Conservation (phyloP, 2,329 filamentous ascomycete genomes). For the Penicillium sp. region DNA sequence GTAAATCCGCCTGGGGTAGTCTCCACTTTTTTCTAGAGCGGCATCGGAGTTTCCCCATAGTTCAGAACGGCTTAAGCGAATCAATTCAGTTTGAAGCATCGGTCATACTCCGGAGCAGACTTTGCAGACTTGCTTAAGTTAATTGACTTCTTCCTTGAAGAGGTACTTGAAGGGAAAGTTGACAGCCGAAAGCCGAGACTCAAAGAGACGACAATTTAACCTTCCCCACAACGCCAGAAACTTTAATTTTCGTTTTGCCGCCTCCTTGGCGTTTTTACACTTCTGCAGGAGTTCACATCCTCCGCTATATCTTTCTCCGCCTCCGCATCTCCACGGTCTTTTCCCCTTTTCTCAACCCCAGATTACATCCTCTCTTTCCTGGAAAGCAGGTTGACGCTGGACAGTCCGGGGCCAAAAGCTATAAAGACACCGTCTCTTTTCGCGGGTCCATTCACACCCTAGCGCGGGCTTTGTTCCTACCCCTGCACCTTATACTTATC, state of each 20-base stretch:
- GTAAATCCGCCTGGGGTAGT: background rate
- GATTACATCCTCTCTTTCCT: slow-evolving; percentile 14
- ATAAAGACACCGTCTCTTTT: slow-evolving; percentile 20
- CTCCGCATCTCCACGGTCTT: slow-evolving; percentile 16
- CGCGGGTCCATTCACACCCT: slow-evolving; percentile 4
- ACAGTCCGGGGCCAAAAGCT: slow-evolving; percentile 15
- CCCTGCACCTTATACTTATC: background rate
- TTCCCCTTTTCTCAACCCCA: slow-evolving; percentile 15
- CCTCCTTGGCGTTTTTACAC: slow-evolving; percentile 5
- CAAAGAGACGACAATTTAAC: background rate
- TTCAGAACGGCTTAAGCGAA: background rate
- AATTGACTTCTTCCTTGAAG: background rate
- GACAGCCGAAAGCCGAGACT: slow-evolving; percentile 5
- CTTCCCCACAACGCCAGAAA: background rate
- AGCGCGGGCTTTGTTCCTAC: slow-evolving; percentile 7
- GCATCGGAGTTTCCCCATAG: slow-evolving; percentile 1
- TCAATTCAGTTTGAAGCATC: background rate
- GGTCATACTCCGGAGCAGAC: background rate
- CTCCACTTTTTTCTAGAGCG: slow-evolving; percentile 1
- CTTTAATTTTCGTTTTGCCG: slow-evolving; percentile 20
- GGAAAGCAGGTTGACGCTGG: background rate
- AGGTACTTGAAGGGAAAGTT: background rate
- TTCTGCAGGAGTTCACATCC: background rate
- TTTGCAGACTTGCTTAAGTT: background rate
- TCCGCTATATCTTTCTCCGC: slow-evolving; percentile 24